These are phyloP conservation scores for Paulownia fortunei DNA, from an alignment of 257 asterid species.

Conservation along the genomic window DNA sequence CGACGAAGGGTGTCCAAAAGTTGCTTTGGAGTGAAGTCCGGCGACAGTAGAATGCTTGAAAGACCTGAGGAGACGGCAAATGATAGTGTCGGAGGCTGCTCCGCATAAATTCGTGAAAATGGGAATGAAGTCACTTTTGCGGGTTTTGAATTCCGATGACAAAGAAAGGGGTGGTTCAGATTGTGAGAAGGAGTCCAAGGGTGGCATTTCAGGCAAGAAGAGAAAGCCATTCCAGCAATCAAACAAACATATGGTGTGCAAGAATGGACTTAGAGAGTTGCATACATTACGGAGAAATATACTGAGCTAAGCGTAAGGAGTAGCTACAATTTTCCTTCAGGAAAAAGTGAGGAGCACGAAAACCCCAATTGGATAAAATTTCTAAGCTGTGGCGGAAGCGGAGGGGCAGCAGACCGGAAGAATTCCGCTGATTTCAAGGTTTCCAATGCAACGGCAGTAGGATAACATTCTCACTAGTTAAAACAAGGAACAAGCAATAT, in stretches of 20 bases:
- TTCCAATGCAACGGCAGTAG: slow-evolving; percentile 9
- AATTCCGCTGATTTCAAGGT: background rate
- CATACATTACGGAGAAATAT: background rate
- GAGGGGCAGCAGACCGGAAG: background rate
- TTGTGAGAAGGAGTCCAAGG: slow-evolving; percentile 48
- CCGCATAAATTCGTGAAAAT: slow-evolving; percentile 23
- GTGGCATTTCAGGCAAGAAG: slow-evolving; percentile 61
- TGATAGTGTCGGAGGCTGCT: slow-evolving; percentile 36
- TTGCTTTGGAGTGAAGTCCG: slow-evolving; percentile 66
- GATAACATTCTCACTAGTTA: slow-evolving; percentile 6
- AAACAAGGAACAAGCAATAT: too few relatives aligned
- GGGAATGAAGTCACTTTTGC: slow-evolving; percentile 26
- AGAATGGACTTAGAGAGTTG: background rate
- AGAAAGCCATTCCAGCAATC: slow-evolving; percentile 74
- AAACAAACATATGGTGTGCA: slow-evolving; percentile 60
- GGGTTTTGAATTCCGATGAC: slow-evolving; percentile 40
- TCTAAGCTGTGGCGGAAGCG: slow-evolving; percentile 9
- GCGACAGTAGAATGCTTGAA: slow-evolving; percentile 45
- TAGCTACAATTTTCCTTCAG: background rate
- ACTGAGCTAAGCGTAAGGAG: background rate
- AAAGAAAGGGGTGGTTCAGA: slow-evolving; percentile 27
- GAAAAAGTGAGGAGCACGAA: background rate
- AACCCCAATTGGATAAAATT: background rate
- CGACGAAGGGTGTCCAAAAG: slow-evolving; percentile 69
- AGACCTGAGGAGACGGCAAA: slow-evolving; percentile 47